These are phyloP conservation scores for Dalbergia cochinchinensis DNA, from an alignment of 306 rosid genomes.

Conservation along the genomic window DNA sequence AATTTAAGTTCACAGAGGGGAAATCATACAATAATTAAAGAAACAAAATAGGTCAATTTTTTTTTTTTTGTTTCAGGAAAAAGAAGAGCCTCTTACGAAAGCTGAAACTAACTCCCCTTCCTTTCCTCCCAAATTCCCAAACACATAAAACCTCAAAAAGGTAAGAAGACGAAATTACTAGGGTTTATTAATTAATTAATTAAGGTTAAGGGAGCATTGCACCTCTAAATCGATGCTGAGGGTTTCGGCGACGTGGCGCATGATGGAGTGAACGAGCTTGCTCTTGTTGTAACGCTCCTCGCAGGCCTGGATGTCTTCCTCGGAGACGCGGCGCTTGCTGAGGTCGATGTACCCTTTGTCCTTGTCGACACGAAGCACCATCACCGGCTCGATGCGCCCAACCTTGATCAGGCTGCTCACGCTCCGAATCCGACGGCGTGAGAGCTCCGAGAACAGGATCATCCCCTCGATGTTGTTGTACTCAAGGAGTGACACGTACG, in stretches of 20 bases:
- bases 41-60: no score
- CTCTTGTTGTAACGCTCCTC: conserved; percentile 98
- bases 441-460: conserved; percentile 96
- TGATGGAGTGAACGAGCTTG: conserved; percentile 94
- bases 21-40: no score
- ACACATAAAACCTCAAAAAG: not conserved
- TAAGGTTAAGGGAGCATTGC: not conserved
- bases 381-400: conserved; percentile 94
- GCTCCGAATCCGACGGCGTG: conserved; percentile 96
- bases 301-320: conserved; percentile 86
- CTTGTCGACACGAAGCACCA: conserved; percentile 95
- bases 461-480: conserved; percentile 98
- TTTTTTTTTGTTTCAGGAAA: no score
- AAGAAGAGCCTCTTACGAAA: no score
- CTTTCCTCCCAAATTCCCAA: not conserved
- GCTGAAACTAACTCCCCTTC: not conserved
- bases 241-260: conserved; percentile 98
- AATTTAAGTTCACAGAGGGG: no score
- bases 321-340: conserved; percentile 94
- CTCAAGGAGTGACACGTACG: conserved; percentile 93
- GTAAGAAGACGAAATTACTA: not conserved
- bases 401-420: conserved; percentile 90
- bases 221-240: conserved; percentile 84
- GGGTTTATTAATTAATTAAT: not conserved
- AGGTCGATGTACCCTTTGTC: conserved; percentile 97